Evolutionary conservation across 495 filamentous ascomycete species (phyloP), one percentile per base, ranked within the genome.

Genomic region (Paragyromitra xinjiangensis): DNA sequence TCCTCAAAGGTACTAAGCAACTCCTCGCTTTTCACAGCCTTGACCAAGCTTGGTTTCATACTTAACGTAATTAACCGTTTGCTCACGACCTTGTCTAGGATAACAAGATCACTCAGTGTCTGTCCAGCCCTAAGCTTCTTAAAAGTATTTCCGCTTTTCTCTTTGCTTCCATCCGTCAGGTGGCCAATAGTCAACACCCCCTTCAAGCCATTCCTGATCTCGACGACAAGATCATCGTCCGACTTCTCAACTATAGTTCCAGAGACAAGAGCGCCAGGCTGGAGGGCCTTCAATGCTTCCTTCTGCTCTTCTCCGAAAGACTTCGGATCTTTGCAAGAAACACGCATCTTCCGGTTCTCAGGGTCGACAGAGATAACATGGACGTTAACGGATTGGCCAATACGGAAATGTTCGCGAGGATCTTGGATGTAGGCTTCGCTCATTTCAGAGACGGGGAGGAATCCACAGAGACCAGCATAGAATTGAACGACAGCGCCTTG

Each of bases 391-490:
- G 95, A 94, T 82, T 99, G 95, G 1, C 96, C 95, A 7, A 89
- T 84, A 42, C 91, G 89, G 84, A 99, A 99, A 82, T 99, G 94
- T 80, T 95, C 89, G 55, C 87, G 89, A 6, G 94, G 93, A 81
- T 97, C 92, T 79, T 92, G 88, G 78, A 99, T 97, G 83, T 90
- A 98, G 14, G 94, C 92, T 81, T 98, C 96, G 82, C 94, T 97
- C 96, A 99, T 98, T 82, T 99, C 95, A 2, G 92, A 92, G 2
- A 96, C 90, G 0, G 95, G 95, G 69, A 99, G 87, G 84, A 95
- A 98, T 11, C 90, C 96, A 61, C 89, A 88, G 50, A 98, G 85
- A 8, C 86, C 83, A 26, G 94, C 93, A 81, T 94, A 98, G 85
- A 98, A 99, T 79, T 97, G 94, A 63, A 98, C 92, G 24, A 96